Evolutionary conservation across 257 asterid species (phyloP), one percentile per base, ranked within the genome.

Genomic region (Handroanthus guayacan): DNA sequence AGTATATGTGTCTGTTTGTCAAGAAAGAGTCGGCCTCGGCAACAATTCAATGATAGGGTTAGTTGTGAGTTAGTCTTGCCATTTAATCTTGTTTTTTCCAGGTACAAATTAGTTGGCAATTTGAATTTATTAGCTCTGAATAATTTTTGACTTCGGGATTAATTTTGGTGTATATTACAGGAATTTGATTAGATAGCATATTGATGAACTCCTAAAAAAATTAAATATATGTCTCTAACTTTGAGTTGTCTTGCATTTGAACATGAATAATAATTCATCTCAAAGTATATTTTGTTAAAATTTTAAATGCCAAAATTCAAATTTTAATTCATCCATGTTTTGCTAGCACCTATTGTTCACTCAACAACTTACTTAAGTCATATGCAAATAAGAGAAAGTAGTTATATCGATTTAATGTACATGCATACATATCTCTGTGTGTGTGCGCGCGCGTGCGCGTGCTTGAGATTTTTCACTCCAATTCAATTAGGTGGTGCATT

Each of bases 21-120:
- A 73, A 39, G 38, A 50, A 20, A 17, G 61, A 47, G 45, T 25
- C 14, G 78, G 45, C 14, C 37, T 18, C 13, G 65, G 71, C 51
- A 62, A 64, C 72, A 16, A n/a, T 48, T 25, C 31, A 25, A 25
- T 25, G 31, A 1, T 25, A 25, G 58, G 43, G 79, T 54, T 31
- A 47, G 74, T 48, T 43, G 62, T 11, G 13, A 39, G 44, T 76
- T 47, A 61, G 47, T 44, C 45, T 14, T 68, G n/a, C 44, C 78
- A 78, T 54, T 72, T 43, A 78, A 62, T 54, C 61, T 14, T 64
- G 63, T 78, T 78, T 71, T 57, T 64, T 63, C 74, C 78, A 12
- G 64, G 74, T 36, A 64, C 47, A 12, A 6, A 16, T 58, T 20
- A 55, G 62, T 75, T 75, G 74, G 61, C 79, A 66, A 66, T 2